phyloP scores from a whole-genome alignment of 2,329 filamentous ascomycete species.

The Macrophomina phaseolina region DNA sequence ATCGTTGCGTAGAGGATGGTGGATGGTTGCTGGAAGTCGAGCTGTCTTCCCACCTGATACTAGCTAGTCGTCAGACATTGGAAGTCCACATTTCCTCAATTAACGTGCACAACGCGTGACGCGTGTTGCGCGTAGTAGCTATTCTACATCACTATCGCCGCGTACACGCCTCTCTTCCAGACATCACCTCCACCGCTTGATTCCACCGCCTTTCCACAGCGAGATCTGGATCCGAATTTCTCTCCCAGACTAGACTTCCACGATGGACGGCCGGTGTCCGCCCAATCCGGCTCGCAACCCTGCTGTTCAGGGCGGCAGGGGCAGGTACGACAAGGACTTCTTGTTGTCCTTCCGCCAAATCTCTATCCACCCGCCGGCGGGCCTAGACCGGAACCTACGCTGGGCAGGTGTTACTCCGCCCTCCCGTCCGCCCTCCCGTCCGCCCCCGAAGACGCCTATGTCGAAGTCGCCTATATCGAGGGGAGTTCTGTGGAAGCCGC shows the following conservation, averaged over 20 bases:
- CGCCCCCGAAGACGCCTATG: not conserved
- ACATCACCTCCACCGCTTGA: too few species aligned
- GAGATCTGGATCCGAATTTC: not conserved
- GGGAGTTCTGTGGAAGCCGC: too few species aligned
- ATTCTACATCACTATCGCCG: too few species aligned
- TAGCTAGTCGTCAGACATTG: too few species aligned
- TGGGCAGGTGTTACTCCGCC: not conserved
- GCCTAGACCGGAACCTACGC: not conserved
- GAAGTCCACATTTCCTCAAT: too few species aligned
- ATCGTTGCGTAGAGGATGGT: too few species aligned
- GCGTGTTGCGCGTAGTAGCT: too few species aligned
- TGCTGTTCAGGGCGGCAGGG: not conserved
- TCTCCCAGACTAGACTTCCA: too few species aligned
- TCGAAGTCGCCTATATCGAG: not conserved
- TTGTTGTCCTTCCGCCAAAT: not conserved
- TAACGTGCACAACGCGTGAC: too few species aligned
- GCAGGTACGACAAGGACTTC: constrained; percentile 8
- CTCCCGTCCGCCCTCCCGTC: not conserved
- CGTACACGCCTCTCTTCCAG: too few species aligned
- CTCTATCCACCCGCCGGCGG: not conserved
- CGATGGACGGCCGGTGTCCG: not conserved
- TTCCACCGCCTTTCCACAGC: not conserved
- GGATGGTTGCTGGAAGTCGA: too few species aligned
- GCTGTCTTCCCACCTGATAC: too few species aligned
- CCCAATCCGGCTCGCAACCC: not conserved